Evolutionary conservation across 2,329 filamentous ascomycete species (phyloP).

Genomic region (Pyrenochaeta sp.): DNA sequence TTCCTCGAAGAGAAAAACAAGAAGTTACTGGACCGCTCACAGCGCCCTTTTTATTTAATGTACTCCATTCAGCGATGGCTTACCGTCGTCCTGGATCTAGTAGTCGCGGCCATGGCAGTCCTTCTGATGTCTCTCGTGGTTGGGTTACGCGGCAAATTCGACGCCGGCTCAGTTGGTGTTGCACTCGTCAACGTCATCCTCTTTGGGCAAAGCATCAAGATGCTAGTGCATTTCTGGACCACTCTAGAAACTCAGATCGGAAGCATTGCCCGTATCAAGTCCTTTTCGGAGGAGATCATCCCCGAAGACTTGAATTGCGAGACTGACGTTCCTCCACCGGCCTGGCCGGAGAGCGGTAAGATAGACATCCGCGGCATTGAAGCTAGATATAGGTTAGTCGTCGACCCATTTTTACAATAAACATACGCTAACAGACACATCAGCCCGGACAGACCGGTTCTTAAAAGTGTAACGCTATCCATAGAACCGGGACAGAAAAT

Average conservation of each 20-base stretch:
- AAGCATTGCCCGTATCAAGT: conserved; percentile 63
- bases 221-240: conserved; percentile 64
- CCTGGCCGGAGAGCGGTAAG: conserved; percentile 55
- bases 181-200: conserved; percentile 63
- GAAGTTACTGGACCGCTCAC: conserved; percentile 51
- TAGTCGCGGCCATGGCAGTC: conserved; percentile 51
- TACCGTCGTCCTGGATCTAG: conserved; percentile 51
- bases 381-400: conserved; percentile 53
- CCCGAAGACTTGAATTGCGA: conserved; percentile 64
- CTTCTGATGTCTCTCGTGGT: conserved; percentile 48
- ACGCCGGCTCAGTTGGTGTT: conserved; percentile 61
- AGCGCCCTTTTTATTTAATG: conserved; percentile 57
- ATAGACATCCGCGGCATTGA: conserved; percentile 56
- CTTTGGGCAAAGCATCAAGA: conserved; percentile 62
- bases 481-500: conserved; percentile 59
- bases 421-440: not conserved
- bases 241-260: conserved; percentile 67
- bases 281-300: conserved; percentile 57
- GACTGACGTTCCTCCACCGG: conserved; percentile 46
- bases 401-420: not conserved
- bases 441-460: conserved; percentile 45
- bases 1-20: conserved; percentile 50
- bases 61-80: conserved; percentile 57
- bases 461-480: conserved; percentile 57
- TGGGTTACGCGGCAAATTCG: conserved; percentile 50